Base-by-base conservation (phyloP, 2,329 filamentous ascomycete genomes). In the Pseudocercospora macadamiae region DNA sequence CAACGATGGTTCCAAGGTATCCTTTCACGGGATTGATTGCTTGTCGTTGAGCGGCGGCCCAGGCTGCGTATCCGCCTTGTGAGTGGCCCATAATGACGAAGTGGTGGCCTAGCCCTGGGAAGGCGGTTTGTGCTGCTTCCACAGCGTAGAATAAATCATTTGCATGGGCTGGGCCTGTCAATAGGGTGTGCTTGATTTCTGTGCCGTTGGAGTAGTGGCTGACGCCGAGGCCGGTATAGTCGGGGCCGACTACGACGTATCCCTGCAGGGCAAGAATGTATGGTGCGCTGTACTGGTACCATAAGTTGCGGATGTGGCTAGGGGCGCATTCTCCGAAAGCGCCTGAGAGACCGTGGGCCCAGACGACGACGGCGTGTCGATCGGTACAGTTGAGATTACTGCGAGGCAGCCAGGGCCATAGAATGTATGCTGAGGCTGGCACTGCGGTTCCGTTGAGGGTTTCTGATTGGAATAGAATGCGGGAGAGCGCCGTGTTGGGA, bases 11-110 rank as follows among this genome's bases (percentile, higher is more conserved):
- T 12, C 60, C 56, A n/a, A 62, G 52, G 19, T 57, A 60, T 1
- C 58, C 58, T 19, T 16, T 9, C 3, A 57, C 48, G 6, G 54
- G 57, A 25, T 21, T 16, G 8, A 28, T 9, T 32, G 34, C 54
- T 47, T 59, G 52, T 25, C 70, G 64, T 39, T 77, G 66, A 3
- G 75, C 75, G 18, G 71, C 62, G 3, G 68, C 68, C 80, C 80
- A 83, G 0, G 76, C 74, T 1, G 73, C 75, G 1, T 71, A 73
- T 5, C 79, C 80, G 21, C 80, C 80, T 66, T 82, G 77, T 3
- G 75, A 79, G 60, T 81, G 77, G 4, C 80, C 79, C 63, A 80
- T 73, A 16, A 75, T 69, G 16, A 81, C 77, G 55, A 80, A 83
- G 0, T 74, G 63, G 0, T 66, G 69, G 1, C 78, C 66, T 1